Percentiles rank a stretch among this genome's conserved stretches.
Conservation (phyloP, 805 yeast genomes). For the Yamadazyma insecticola region DNA sequence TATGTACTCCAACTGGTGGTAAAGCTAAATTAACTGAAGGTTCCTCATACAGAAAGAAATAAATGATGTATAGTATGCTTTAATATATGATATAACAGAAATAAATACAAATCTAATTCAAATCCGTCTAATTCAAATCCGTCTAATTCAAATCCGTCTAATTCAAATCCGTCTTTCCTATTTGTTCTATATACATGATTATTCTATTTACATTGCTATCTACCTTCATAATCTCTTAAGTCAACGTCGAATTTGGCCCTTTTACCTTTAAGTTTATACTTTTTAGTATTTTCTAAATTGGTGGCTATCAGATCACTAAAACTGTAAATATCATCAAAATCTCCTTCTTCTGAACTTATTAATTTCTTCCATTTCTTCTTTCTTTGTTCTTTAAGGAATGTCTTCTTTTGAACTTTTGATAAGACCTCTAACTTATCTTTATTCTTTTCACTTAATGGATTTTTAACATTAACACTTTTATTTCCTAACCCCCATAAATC, state of each 20-base stretch:
- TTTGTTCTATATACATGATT: not conserved
- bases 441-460: conserved; percentile 23
- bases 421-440: conserved; percentile 31
- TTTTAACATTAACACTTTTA: conserved; percentile 30
- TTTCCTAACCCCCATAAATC: conserved; percentile 72
- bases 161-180: not conserved
- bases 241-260: conserved; percentile 17
- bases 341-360: conserved; percentile 19
- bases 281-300: conserved; percentile 26
- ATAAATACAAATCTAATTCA: no score
- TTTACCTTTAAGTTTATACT: conserved; percentile 29
- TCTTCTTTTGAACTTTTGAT: conserved; percentile 34
- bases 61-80: no score
- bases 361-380: conserved; percentile 31
- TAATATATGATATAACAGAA: no score
- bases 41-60: conserved; percentile 98
- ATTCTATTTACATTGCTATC: conserved; percentile 9
- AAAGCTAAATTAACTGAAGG: conserved; percentile 99
- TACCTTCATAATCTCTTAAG: conserved; percentile 15
- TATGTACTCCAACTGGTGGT: conserved; percentile 99
- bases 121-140: no score
- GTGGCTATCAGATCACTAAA: conserved; percentile 26
- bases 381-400: conserved; percentile 31
- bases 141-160: not conserved
- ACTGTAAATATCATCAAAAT: conserved; percentile 23